Evolutionary conservation across 805 yeast species (phyloP), one percentile per base, ranked within the genome.

Genomic region (Pichia thaimueangensis): DNA sequence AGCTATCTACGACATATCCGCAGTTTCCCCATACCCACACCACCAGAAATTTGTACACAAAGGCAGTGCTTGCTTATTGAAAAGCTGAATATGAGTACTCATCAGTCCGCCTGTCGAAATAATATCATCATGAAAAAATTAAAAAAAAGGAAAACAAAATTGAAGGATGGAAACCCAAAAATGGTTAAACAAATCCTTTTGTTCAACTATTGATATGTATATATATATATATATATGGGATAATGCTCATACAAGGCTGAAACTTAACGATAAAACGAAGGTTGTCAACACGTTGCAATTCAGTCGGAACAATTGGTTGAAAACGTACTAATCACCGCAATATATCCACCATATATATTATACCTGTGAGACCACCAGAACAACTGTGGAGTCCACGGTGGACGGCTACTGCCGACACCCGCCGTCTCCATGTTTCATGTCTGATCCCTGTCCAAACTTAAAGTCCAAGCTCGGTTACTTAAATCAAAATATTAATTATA

Each of bases 261-360:
- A 72, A 72, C 78, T 72, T 72, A 72, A 72, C 76, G 75, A 71
- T 29, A 29, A 55, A 63, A 47, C 57, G 45, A 63, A 71, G 54
- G 60, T 70, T 71, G 77, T 73, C 77, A 64, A 71, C 77, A 68
- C 51, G 43, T 60, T 60, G 60, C 46, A 51, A 67, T 71, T 73
- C 78, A 69, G 78, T 72, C 60, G 78, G 78, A 73, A 73, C 78
- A 73, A 73, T 72, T 73, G 78, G 76, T 71, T 60, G 47, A 30
- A 43, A 35, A 47, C 60, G 62, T 58, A 70, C 70, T 70, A 70
- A 70, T 70, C 76, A 69, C 63, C 47, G 74, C 71, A 41, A n/a
- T 6, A n/a, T n/a, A 23, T 7, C 10, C 25, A 23, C 25, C 25
- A 23, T 23, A n/a, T 2, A 23, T 23, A 23, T 23, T 23, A 9